These are phyloP conservation scores for Carex littledalei DNA, from an alignment of 176 grass and related monocot genomes.

Conservation along the genomic window DNA sequence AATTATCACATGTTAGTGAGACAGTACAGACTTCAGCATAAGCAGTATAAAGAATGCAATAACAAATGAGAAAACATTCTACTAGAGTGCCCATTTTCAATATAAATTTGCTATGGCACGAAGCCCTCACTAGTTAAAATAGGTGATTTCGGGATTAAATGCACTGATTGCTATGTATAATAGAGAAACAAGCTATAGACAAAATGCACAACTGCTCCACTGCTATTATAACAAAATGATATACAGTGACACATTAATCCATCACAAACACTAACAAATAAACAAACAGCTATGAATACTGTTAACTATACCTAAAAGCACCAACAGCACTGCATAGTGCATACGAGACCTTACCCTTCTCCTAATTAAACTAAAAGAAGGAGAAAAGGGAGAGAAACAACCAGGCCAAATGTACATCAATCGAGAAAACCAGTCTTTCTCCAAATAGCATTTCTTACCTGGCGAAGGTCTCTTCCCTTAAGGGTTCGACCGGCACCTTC, in stretches of 20 bases:
- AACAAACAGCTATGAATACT: neutral
- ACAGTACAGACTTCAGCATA: neutral
- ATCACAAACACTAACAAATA: neutral
- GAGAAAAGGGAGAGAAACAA: neutral
- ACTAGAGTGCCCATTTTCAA: neutral
- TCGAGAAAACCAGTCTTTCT: constrained; percentile 75
- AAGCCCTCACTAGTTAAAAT: neutral
- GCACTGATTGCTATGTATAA: neutral
- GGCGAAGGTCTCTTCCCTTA: constrained; percentile 82
- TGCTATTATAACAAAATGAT: neutral
- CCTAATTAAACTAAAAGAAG: neutral
- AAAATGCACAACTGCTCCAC: neutral
- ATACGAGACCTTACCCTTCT: neutral
- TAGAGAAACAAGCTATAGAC: neutral
- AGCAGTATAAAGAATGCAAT: neutral
- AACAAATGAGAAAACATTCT: neutral
- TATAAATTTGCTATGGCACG: neutral
- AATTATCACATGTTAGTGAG: neutral
- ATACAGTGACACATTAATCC: neutral
- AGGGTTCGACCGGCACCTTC: constrained; percentile 74
- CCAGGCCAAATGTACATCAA: constrained; percentile 30
- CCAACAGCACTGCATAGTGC: neutral
- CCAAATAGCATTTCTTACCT: constrained; percentile 80
- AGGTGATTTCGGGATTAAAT: neutral
- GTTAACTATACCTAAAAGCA: neutral